Percentiles rank a stretch among this genome's conserved stretches.
These are phyloP conservation scores for Dendrostoma leiphaemia DNA, from an alignment of 2,329 filamentous ascomycete genomes.

Conservation along the genomic window DNA sequence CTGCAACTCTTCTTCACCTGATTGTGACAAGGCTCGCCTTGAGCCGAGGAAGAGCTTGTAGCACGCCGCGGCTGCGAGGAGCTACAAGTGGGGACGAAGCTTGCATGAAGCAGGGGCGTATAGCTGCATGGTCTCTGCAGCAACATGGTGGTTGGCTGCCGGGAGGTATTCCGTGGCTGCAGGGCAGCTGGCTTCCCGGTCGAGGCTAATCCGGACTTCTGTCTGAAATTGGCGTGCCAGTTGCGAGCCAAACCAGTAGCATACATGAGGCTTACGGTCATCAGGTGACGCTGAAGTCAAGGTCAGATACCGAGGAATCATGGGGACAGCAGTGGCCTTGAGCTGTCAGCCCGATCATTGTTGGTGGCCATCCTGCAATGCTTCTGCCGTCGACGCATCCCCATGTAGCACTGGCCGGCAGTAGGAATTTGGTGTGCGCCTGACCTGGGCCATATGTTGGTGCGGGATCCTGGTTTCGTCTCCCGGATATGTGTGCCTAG, in stretches of 20 bases:
- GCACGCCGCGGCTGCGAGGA: not conserved
- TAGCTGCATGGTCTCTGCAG: conserved; percentile 9
- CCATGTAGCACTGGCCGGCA: conserved; percentile 1
- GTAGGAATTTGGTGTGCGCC: conserved; percentile 6
- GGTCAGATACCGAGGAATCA: not conserved
- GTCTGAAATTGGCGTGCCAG: conserved; percentile 13
- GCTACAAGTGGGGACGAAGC: not conserved
- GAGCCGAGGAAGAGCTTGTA: conserved; percentile 7
- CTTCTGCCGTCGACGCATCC: not conserved
- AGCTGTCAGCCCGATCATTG: conserved; percentile 2
- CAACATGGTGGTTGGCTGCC: not conserved
- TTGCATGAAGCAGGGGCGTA: conserved; percentile 7
- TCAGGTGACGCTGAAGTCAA: conserved; percentile 2
- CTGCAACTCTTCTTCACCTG: not conserved
- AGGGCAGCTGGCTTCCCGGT: conserved; percentile 7
- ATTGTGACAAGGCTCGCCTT: conserved; percentile 17
- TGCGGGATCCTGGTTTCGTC: not conserved
- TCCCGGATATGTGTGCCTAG: not conserved
- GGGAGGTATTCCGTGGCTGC: no score
- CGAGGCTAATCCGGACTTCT: not conserved
- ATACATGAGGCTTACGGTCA: not conserved
- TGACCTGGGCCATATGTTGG: conserved; percentile 2
- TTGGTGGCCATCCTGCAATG: not conserved
- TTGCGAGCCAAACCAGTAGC: conserved; percentile 10
- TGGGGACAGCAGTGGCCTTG: conserved; percentile 1